Base-by-base conservation (phyloP, 257 asterid species). In the Nicotiana sylvestris region DNA sequence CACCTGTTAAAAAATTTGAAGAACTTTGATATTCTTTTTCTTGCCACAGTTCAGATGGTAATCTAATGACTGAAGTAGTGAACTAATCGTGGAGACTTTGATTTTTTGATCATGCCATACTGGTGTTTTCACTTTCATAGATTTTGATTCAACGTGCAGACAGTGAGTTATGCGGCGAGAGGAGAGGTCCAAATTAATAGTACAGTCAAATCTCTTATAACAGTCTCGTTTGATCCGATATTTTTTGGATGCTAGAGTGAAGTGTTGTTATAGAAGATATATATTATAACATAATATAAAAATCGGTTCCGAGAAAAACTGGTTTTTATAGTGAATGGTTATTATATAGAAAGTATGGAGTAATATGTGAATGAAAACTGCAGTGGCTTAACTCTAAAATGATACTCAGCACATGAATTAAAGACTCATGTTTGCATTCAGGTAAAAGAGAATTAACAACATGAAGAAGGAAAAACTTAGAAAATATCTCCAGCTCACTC, bases 131-230 rank as follows among this genome's bases (percentile, higher is more conserved):
- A 46, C 25, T 62, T 79, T 46, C 61, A 8, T 17, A 66, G 57
- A 81, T 87, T 77, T 35, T 33, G 69, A 56, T 83, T 60, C 84
- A 55, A 43, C 12, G 46, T 16, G 39, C 33, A 58, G 69, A 76
- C 81, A 83, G 82, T 77, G 82, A 55, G 76, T 76, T 87, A 86
- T 39, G 88, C 88, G 82, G 33, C 13, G 21, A 49, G 11, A 53
- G 10, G 32, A 29, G 53, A 66, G 29, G 84, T 61, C 55, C 80
- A 62, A 55, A 81, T 6, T 66, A 74, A 39, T 25, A 4, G 39
- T 35, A 35, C 39, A 35, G 1, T 35, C 1, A 35, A 35, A 35
- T 35, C 39, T 35, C 39, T 35, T 35, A 61, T 29, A 74, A 83
- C 86, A 84, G 78, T 78, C 70, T 69, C 81, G 83, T 83, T 84